Evolutionary conservation across 371 early-diverging fungal genomes (phyloP).

Genomic region (Mucor indicus): DNA sequence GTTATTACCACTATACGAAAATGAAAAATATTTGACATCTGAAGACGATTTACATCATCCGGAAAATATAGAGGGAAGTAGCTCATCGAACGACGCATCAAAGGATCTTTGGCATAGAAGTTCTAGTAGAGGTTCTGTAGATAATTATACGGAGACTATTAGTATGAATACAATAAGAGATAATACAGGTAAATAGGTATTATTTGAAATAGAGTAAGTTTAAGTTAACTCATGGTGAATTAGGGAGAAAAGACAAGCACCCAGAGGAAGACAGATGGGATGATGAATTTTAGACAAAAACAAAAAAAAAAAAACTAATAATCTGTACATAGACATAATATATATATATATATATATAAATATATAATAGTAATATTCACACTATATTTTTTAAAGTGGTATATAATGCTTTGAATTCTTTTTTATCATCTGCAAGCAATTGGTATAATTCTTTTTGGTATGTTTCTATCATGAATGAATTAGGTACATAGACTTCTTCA

Average conservation of each 20-base stretch:
- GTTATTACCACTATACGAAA: constrained; percentile 1
- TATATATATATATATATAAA: too few relatives aligned
- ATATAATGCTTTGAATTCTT: constrained; percentile 29
- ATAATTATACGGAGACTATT: not conserved
- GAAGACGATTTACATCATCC: constrained; percentile 8
- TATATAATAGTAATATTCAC: too few relatives aligned
- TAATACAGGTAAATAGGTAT: too few relatives aligned
- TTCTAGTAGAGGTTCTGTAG: constrained; percentile 1
- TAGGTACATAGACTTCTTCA: constrained; percentile 41
- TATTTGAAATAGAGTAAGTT: too few relatives aligned
- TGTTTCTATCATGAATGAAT: constrained; percentile 35
- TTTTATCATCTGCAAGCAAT: constrained; percentile 36
- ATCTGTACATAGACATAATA: too few relatives aligned
- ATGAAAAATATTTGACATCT: constrained; percentile 13
- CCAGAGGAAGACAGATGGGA: too few relatives aligned
- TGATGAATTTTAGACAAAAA: too few relatives aligned
- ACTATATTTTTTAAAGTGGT: constrained; percentile 18
- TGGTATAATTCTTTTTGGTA: constrained; percentile 32
- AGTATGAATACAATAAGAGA: too few relatives aligned
- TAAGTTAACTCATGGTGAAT: too few relatives aligned
- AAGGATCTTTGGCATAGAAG: constrained; percentile 5
- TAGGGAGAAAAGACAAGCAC: too few relatives aligned
- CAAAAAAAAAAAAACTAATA: too few relatives aligned
- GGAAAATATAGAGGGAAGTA: too few relatives aligned
- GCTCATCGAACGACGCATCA: not conserved